phyloP scores from a whole-genome alignment of 164 flowering plant genomes.

The Piper betle region DNA sequence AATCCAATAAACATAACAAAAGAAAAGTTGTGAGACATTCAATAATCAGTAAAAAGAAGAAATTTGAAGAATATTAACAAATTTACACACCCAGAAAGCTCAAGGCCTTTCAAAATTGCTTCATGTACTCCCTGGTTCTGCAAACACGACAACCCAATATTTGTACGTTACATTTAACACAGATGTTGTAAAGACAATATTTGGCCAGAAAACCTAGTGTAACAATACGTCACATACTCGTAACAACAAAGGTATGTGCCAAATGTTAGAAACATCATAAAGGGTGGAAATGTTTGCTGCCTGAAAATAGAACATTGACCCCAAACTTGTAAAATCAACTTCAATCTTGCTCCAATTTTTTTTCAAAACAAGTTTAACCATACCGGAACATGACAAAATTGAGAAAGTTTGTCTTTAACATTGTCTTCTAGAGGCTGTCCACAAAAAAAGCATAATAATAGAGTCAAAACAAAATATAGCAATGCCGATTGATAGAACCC shows the following conservation, averaged over 20 bases:
- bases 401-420: conserved; percentile 72
- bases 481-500: not conserved
- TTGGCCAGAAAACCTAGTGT: not conserved
- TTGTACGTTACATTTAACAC: no score
- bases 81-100: conserved; percentile 56
- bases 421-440: conserved; percentile 66
- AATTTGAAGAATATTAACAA: not conserved
- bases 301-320: conserved; percentile 12
- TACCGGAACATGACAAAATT: conserved; percentile 95
- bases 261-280: conserved; percentile 75
- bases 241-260: conserved; percentile 73
- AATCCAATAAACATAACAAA: conserved; percentile 6
- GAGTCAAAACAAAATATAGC: not conserved
- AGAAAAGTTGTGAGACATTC: not conserved
- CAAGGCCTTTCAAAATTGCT: conserved; percentile 71
- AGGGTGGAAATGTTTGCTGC: conserved; percentile 54
- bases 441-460: conserved; percentile 5
- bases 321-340: not conserved
- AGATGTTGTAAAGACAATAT: not conserved
- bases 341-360: not conserved
- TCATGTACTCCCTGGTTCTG: conserved; percentile 94
- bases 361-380: not conserved
- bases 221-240: conserved; percentile 38
- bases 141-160: not conserved
- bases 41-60: conserved; percentile 2